phyloP scores from a whole-genome alignment of 805 yeast species.

The Myxozyma geophila region DNA sequence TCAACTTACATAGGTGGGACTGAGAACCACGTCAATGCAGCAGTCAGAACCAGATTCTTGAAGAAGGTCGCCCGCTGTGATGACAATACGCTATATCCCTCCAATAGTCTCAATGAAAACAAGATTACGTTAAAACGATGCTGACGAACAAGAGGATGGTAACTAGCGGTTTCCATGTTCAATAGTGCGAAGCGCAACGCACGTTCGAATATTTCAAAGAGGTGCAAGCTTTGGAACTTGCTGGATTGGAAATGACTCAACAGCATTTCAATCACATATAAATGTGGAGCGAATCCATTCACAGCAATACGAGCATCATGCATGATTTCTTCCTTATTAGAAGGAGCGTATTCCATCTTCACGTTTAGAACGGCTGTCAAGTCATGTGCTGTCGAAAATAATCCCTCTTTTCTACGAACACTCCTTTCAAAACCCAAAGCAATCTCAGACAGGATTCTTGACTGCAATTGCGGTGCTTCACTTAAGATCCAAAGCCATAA shows the following conservation, averaged over 20 bases:
- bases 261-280: conserved; percentile 67
- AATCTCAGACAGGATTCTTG: conserved; percentile 69
- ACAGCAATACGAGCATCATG: conserved; percentile 57
- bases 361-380: conserved; percentile 60
- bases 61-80: conserved; percentile 54
- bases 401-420: conserved; percentile 62
- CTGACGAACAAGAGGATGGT: conserved; percentile 80
- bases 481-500: conserved; percentile 81
- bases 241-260: conserved; percentile 81
- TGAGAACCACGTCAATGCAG: conserved; percentile 79
- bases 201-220: conserved; percentile 69
- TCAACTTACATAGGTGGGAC: conserved; percentile 49
- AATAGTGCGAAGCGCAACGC: conserved; percentile 50
- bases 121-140: conserved; percentile 73
- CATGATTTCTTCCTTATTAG: conserved; percentile 64
- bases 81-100: conserved; percentile 56
- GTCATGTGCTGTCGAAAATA: conserved; percentile 54
- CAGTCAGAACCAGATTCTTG: conserved; percentile 60
- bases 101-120: conserved; percentile 68
- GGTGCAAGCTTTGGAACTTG: conserved; percentile 68
- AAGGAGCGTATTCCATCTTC: conserved; percentile 88
- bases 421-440: conserved; percentile 70
- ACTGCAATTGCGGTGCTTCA: conserved; percentile 62
- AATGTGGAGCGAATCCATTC: conserved; percentile 66
- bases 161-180: conserved; percentile 68